Conservation (phyloP, 495 filamentous ascomycete species). For the Penicillium tannophilum region DNA sequence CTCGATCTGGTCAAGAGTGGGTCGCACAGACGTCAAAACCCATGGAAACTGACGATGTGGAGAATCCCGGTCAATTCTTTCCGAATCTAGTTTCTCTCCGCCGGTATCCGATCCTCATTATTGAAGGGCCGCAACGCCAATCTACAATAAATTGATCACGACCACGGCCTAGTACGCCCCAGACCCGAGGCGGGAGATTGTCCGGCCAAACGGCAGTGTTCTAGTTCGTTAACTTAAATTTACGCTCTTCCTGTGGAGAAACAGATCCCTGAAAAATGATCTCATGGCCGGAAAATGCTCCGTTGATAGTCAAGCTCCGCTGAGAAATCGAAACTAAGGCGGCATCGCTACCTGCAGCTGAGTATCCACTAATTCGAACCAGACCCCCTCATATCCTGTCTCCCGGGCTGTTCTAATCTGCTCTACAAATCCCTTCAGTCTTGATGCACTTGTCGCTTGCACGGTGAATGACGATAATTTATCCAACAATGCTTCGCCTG, state of each 20-base stretch:
- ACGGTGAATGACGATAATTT: constrained; percentile 22
- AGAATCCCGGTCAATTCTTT: constrained; percentile 3
- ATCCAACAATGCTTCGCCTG: constrained; percentile 29
- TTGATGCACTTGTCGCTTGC: constrained; percentile 23
- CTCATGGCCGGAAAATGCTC: constrained; percentile 6
- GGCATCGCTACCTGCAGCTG: constrained; percentile 31
- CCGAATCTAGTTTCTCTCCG: background rate
- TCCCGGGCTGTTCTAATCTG: constrained; percentile 23
- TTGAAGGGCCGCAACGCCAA: background rate
- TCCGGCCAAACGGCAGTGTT: background rate
- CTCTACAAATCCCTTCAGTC: constrained; percentile 29
- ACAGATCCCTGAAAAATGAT: background rate
- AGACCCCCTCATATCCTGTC: constrained; percentile 25
- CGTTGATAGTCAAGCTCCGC: constrained; percentile 5
- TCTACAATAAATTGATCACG: background rate
- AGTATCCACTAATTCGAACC: constrained; percentile 34
- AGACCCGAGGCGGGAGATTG: background rate
- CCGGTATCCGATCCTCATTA: background rate
- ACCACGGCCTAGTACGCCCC: background rate
- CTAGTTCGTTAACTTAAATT: constrained; percentile 12
- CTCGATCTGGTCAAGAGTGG: constrained; percentile 19
- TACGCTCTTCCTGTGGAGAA: background rate
- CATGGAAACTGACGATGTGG: constrained; percentile 6
- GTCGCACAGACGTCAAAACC: constrained; percentile 2
- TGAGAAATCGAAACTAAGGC: constrained; percentile 13